These are phyloP conservation scores for Mentha longifolia DNA, from an alignment of 257 asterid genomes.

Conservation along the genomic window DNA sequence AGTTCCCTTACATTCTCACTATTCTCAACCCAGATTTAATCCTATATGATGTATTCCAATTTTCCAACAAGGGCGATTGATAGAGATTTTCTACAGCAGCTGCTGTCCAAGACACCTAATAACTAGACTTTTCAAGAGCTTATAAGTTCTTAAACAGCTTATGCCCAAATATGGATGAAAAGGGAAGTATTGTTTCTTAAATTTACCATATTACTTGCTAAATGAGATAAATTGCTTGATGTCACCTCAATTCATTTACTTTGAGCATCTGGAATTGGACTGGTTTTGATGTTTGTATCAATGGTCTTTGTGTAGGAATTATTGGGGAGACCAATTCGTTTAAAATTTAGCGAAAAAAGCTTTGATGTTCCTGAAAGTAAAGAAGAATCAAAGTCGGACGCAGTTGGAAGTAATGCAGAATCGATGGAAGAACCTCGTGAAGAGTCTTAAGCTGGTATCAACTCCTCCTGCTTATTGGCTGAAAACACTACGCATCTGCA, in stretches of 20 bases:
- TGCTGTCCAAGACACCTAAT: no score
- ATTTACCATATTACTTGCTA: not conserved
- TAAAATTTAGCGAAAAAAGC: slow-evolving; percentile 67
- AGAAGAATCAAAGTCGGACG: slow-evolving; percentile 36
- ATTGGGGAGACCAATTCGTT: slow-evolving; percentile 68
- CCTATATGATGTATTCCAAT: no score
- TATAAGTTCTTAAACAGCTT: no score
- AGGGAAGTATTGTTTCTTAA: not conserved
- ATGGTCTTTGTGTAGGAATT: slow-evolving; percentile 70
- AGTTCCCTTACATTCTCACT: no score
- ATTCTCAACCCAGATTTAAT: no score
- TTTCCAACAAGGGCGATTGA: no score
- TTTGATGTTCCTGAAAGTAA: slow-evolving; percentile 41
- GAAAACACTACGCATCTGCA: no score
- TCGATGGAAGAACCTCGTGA: slow-evolving; percentile 37
- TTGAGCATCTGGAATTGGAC: not conserved
- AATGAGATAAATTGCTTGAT: not conserved
- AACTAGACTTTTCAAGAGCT: no score
- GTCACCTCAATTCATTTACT: not conserved
- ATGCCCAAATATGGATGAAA: not conserved
- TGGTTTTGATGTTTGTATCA: no score
- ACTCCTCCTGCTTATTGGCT: no score
- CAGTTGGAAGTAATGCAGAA: slow-evolving; percentile 41
- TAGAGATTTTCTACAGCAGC: no score
- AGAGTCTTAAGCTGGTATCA: slow-evolving; percentile 32